Evolutionary conservation across 495 filamentous ascomycete species (phyloP).

Genomic region (Daldinia childiae): DNA sequence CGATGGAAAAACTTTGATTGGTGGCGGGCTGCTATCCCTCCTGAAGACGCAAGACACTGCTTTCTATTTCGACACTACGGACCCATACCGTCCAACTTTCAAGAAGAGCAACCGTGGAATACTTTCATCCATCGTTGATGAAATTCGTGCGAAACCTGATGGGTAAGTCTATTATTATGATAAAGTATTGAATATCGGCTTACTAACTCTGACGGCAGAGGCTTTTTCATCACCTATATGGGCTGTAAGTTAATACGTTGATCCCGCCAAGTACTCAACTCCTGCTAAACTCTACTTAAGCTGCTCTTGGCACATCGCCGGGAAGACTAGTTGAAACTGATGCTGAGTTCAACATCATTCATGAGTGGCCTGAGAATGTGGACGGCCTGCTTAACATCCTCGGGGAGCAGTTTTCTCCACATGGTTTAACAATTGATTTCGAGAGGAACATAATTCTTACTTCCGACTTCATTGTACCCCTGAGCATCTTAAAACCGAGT

Average conservation of each 20-base stretch:
- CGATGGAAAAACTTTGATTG: conserved; percentile 69
- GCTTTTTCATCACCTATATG: conserved; percentile 69
- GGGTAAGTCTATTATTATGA: conserved; percentile 47
- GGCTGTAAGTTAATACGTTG: conserved; percentile 16
- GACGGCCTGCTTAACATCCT: conserved; percentile 62
- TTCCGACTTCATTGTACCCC: conserved; percentile 69
- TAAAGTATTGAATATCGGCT: neutral
- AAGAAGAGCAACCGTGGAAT: conserved; percentile 66
- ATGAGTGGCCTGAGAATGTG: conserved; percentile 67
- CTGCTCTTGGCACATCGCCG: conserved; percentile 64
- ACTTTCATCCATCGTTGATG: conserved; percentile 67
- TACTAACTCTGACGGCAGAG: conserved; percentile 39
- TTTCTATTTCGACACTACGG: conserved; percentile 68
- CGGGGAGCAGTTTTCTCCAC: conserved; percentile 67
- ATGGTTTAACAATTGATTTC: conserved; percentile 68
- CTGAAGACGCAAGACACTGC: conserved; percentile 71
- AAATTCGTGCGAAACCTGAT: conserved; percentile 72
- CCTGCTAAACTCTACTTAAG: conserved; percentile 36
- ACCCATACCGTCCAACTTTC: conserved; percentile 68
- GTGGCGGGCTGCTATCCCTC: conserved; percentile 68
- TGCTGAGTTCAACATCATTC: conserved; percentile 67
- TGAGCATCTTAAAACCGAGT: conserved; percentile 68
- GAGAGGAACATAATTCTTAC: conserved; percentile 66
- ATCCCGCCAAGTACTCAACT: neutral
- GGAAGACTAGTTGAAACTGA: conserved; percentile 70